Evolutionary conservation across 768 basidiomycete genomes (phyloP).

Genomic region (Gelatoporia subvermispora): DNA sequence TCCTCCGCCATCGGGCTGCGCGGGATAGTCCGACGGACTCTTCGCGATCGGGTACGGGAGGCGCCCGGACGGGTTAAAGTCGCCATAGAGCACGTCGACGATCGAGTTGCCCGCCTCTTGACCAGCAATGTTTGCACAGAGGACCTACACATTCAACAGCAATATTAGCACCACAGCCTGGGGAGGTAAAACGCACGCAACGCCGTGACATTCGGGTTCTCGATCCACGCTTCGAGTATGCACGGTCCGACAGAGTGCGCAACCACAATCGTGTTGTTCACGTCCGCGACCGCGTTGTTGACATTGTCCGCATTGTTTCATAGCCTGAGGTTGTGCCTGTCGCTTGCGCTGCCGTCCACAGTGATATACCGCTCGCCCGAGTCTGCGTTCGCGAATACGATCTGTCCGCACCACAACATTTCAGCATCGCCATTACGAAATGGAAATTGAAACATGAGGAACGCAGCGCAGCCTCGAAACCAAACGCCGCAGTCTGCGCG

Average conservation of each 20-base stretch:
- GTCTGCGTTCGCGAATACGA: conserved; percentile 81
- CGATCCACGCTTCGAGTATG: conserved; percentile 63
- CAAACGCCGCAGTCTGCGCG: conserved; percentile 21
- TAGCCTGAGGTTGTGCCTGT: conserved; percentile 67
- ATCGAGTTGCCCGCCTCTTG: conserved; percentile 74
- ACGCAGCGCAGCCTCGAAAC: conserved; percentile 49
- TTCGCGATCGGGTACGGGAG: conserved; percentile 76
- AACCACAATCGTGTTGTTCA: conserved; percentile 74
- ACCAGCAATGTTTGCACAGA: conserved; percentile 37
- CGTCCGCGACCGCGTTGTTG: conserved; percentile 59
- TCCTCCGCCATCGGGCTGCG: conserved; percentile 30
- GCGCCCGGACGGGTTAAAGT: conserved; percentile 67
- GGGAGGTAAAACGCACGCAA: not conserved
- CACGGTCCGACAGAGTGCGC: conserved; percentile 73
- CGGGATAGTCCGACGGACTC: conserved; percentile 43
- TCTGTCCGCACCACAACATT: conserved; percentile 8
- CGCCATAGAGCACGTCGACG: conserved; percentile 73
- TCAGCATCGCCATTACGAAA: not conserved
- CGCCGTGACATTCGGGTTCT: conserved; percentile 67
- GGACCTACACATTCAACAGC: conserved; percentile 16
- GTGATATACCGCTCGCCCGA: conserved; percentile 83
- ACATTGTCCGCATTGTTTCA: conserved; percentile 73
- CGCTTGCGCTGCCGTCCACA: conserved; percentile 75
- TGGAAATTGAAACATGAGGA: not conserved
- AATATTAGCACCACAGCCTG: not conserved